Evolutionary conservation across 495 filamentous ascomycete genomes (phyloP), one percentile per base, ranked within the genome.

Genomic region (Friedmanniomyces endolithicus): DNA sequence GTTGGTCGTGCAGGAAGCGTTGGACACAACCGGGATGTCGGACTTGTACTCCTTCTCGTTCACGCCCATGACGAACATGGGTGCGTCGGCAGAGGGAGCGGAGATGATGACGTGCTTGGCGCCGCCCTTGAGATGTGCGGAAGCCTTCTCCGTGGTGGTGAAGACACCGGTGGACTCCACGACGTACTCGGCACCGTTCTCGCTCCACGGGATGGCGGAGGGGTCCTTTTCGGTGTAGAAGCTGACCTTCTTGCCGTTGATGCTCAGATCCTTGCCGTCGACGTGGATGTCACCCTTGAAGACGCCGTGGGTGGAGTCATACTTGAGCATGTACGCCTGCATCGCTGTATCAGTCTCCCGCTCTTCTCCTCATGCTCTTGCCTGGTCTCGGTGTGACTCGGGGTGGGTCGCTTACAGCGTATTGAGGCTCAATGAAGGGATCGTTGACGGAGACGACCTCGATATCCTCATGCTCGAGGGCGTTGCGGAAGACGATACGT

Each of bases 81-180:
- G 90, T 65, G 92, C 94, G 81, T 98, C 92, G 57, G 89, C 89
- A 63, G 92, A 98, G 63, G 92, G 92, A 66, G 92, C 92, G 65
- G 92, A 97, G 84, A 98, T 98, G 79, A 98, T 78, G 72, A 98
- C 92, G 80, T 95, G 95, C 88, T 96, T 97, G 71, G 92, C 92
- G 72, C 92, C 92, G 68, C 92, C 92, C 80, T 92, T 90, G 81
- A 98, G 81, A 77, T 98, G 92, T 65, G 83, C 85, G 65, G 79
- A 79, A 68, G 92, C 92, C 85, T 94, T 95, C 56, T 96, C 92
- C 61, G 75, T 86, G 74, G 90, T 96, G 77, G 92, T 98, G 86
- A 98, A 98, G 66, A 98, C 92, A 82, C 92, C 92, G 54, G 92
- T 98, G 53, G 92, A 95, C 81, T 98, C 92, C 70, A 98, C 88